Evolutionary conservation across 768 basidiomycete genomes (phyloP), one percentile per base, ranked within the genome.

Genomic region (Trametes villosa): DNA sequence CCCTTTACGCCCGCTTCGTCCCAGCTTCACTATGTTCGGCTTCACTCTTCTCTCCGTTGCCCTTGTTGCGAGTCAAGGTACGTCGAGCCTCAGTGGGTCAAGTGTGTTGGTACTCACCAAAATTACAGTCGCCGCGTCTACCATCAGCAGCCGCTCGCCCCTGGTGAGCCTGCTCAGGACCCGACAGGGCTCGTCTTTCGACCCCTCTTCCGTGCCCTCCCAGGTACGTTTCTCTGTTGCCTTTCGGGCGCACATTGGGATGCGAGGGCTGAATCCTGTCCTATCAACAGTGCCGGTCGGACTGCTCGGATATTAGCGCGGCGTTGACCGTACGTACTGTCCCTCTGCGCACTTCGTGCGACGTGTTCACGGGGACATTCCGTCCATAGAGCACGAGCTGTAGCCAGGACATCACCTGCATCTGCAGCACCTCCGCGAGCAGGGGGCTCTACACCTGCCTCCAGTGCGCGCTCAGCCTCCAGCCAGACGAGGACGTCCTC

Each of bases 31-130:
- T 22, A 63, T 63, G 62, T 63, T 49, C 57, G 57, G 45, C 52
- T 33, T 59, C 34, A 30, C 62, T 42, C 15, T 63, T 3, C 40
- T 63, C 26, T 55, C 62, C 15, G 46, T 51, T 29, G 45, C 48
- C 31, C 53, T 63, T 29, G 31, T 63, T 44, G 62, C 57, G 22
- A 57, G 62, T 36, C 62, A 63, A 51, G 47, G 62, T 63, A 17
- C n/a, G n/a, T n/a, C n/a, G n/a, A n/a, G n/a, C n/a, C n/a, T n/a
- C n/a, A n/a, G n/a, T 13, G 55, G n/a, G 17, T 20, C 24, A 0
- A n/a, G 24, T 13, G 11, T n/a, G 9, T n/a, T 17, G 13, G 31
- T 22, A 34, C 34, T 53, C n/a, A 54, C n/a, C 1, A 13, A 2
- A n/a, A 22, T 20, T 7, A 8, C 29, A 60, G 59, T 45, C 34